Evolutionary conservation across 352 stramenopile genomes (phyloP).

Genomic region (Pythium plurisporium): DNA sequence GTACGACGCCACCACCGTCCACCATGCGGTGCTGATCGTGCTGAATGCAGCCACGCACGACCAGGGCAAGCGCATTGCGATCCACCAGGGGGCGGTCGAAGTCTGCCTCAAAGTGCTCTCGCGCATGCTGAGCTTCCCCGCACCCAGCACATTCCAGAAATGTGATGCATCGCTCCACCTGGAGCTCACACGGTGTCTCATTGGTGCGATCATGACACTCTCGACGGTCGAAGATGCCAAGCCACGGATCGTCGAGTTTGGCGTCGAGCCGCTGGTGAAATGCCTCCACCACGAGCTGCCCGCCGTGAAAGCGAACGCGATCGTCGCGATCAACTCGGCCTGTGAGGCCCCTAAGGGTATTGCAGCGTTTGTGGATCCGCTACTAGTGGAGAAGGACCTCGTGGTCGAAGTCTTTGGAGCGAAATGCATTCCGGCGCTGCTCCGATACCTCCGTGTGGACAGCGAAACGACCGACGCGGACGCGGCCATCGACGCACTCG

Average conservation of each 20-base stretch:
- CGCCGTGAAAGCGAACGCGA: conserved; percentile 44
- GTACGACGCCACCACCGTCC: conserved; percentile 38
- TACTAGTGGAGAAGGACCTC: conserved; percentile 34
- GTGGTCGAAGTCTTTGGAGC: conserved; percentile 53
- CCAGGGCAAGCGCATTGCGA: conserved; percentile 48
- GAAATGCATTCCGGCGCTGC: conserved; percentile 41
- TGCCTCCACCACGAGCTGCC: conserved; percentile 46
- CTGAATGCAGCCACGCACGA: conserved; percentile 50
- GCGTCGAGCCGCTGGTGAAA: conserved; percentile 53
- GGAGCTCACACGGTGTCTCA: conserved; percentile 51
- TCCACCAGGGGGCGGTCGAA: conserved; percentile 46
- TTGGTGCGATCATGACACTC: conserved; percentile 60
- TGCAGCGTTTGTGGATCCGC: conserved; percentile 33
- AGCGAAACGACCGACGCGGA: conserved; percentile 35
- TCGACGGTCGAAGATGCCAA: conserved; percentile 67
- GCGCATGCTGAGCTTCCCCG: conserved; percentile 23
- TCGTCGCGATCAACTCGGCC: conserved; percentile 56
- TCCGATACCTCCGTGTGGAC: conserved; percentile 29
- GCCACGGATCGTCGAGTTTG: conserved; percentile 58
- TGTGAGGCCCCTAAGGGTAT: conserved; percentile 52
- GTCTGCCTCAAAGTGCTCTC: conserved; percentile 53
- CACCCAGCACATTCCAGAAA: conserved; percentile 17
- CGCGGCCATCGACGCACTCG: conserved; percentile 36
- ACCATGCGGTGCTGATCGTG: conserved; percentile 40
- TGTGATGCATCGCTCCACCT: conserved; percentile 26